phyloP scores from a whole-genome alignment of 345 rosid genomes.

The Salix dunnii region DNA sequence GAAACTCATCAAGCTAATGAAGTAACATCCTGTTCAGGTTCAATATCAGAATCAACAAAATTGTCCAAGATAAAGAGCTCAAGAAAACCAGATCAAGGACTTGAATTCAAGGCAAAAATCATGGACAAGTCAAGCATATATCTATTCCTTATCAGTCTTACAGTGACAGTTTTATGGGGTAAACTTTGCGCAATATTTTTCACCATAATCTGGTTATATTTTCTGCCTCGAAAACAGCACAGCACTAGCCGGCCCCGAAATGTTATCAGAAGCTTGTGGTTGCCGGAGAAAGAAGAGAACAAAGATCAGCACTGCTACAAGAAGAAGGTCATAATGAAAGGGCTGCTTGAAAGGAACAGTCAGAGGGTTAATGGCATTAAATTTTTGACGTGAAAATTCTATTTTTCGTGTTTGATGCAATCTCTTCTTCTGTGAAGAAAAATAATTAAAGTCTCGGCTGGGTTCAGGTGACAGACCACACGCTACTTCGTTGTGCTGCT shows the following conservation, averaged over 20 bases:
- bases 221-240: constrained; percentile 10
- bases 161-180: constrained; percentile 38
- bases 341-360: constrained; percentile 29
- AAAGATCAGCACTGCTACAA: background rate
- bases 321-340: constrained; percentile 34
- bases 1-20: background rate
- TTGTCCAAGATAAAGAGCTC: background rate
- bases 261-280: background rate
- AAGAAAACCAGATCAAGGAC: background rate
- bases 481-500: background rate
- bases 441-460: background rate
- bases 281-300: background rate
- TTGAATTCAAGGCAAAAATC: constrained; percentile 1
- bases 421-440: background rate
- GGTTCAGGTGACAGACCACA: background rate
- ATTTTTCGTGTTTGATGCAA: background rate
- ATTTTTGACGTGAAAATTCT: constrained; percentile 26
- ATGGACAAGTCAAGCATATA: background rate
- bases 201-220: constrained; percentile 32
- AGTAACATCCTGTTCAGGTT: background rate
- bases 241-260: background rate
- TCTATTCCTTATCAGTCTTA: constrained; percentile 23
- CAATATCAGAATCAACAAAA: constrained; percentile 3
- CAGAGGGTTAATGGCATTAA: constrained; percentile 20
- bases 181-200: constrained; percentile 37